phyloP scores from a whole-genome alignment of 2,329 filamentous ascomycete species.

The Septoria linicola region DNA sequence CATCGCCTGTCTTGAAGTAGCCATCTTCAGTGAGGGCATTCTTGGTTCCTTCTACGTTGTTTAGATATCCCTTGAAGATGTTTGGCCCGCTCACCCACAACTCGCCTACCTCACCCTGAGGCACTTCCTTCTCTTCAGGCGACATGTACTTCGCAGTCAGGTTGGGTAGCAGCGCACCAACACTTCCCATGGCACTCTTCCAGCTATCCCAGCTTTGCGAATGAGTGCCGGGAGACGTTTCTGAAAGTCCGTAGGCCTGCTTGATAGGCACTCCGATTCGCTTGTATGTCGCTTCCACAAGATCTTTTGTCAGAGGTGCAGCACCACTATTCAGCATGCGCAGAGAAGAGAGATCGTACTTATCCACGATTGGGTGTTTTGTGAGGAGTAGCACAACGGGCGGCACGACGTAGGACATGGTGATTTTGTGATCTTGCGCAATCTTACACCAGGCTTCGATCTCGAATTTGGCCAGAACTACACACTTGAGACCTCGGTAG shows the following conservation, averaged over 20 bases:
- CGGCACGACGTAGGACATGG: constrained; percentile 78
- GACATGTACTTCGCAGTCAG: constrained; percentile 80
- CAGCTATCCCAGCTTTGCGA: constrained; percentile 71
- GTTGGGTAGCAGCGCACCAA: constrained; percentile 75
- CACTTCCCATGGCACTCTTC: constrained; percentile 71
- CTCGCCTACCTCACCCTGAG: constrained; percentile 81
- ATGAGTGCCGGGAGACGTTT: constrained; percentile 79
- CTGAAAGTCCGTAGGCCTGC: constrained; percentile 88
- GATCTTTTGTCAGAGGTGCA: constrained; percentile 76
- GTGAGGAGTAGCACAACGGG: constrained; percentile 77
- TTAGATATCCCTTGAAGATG: constrained; percentile 85
- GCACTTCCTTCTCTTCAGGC: constrained; percentile 59
- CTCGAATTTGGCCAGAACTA: constrained; percentile 79
- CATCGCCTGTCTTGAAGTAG: constrained; percentile 86
- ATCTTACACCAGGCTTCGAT: constrained; percentile 73
- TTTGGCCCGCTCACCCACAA: constrained; percentile 70
- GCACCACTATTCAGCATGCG: constrained; percentile 86
- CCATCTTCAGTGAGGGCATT: constrained; percentile 73
- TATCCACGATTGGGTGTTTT: constrained; percentile 73
- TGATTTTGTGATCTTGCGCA: constrained; percentile 73
- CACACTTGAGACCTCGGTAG: constrained; percentile 62
- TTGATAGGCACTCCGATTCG: constrained; percentile 78
- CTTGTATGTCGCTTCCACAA: constrained; percentile 72
- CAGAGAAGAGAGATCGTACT: constrained; percentile 76
- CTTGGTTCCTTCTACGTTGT: constrained; percentile 66